Evolutionary conservation across 805 yeast species (phyloP), one percentile per base, ranked within the genome.

Genomic region (Ogataea glucozyma): DNA sequence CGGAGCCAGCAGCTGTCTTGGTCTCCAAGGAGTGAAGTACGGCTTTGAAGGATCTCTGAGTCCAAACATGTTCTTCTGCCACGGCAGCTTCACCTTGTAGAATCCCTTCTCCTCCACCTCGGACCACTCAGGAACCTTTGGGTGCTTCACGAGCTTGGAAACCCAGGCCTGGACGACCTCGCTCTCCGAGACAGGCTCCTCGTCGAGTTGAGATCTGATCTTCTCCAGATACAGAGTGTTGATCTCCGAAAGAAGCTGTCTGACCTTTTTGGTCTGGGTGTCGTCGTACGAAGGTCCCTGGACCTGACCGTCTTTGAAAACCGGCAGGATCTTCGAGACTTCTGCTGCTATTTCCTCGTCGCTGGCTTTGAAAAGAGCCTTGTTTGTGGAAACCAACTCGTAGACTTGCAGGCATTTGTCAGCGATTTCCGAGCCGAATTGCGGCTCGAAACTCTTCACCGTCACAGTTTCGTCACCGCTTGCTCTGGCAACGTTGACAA

Each of bases 21-120:
- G 95, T 46, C 83, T 76, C 97, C 97, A 93, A 40, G 99, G 99
- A 2, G 98, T 88, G 72, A 91, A 93, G 67, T 84, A 93, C 4
- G 90, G 78, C 68, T 86, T 89, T 13, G 71, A 59, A 12, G 89
- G 83, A 41, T 87, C 84, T 52, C 79, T 66, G 57, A 95, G 83
- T 17, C 98, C 98, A 64, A 75, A 88, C 48, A 85, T 73, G 35
- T 81, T 78, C 44, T 73, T 73, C 66, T 88, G 95, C 90, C 93
- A 87, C 43, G 96, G 96, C 45, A 89, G 70, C 26, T 70, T 56
- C 38, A 88, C 75, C n/a, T 67, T 62, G 22, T 62, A 61, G 2
- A 24, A 27, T 23, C 67, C 66, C 27, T 51, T 51, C 45, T 64
- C 66, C 46, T 61, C 61, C 23, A 63, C 62, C 36, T 63, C 67